These are phyloP conservation scores for Penicillium decumbens DNA, from an alignment of 2,329 filamentous ascomycete genomes.

Conservation along the genomic window DNA sequence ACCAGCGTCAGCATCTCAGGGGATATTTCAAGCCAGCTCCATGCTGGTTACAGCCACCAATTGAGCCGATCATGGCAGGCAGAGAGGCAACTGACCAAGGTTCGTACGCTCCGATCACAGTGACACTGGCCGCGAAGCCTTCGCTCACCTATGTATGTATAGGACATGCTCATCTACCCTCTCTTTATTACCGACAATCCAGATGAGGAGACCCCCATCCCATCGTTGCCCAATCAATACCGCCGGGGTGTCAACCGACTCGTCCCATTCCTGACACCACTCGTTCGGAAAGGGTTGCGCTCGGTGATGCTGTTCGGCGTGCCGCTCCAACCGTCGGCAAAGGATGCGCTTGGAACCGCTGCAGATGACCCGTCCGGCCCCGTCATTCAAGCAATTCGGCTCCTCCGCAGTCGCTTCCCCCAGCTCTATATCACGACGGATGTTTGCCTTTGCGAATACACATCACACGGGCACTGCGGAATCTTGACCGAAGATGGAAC, in stretches of 20 bases:
- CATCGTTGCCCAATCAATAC: constrained; percentile 84
- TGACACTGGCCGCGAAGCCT: background rate
- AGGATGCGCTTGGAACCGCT: constrained; percentile 85
- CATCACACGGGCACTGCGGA: constrained; percentile 93
- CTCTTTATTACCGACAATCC: constrained; percentile 93
- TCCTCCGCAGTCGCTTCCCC: constrained; percentile 80
- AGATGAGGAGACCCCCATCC: constrained; percentile 84
- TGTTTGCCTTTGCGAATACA: constrained; percentile 98
- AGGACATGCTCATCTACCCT: constrained; percentile 99
- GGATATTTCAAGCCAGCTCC: constrained; percentile 77
- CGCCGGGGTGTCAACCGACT: constrained; percentile 84
- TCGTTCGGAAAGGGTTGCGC: constrained; percentile 82
- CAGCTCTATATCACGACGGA: constrained; percentile 87
- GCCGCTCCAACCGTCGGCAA: constrained; percentile 71
- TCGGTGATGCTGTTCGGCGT: constrained; percentile 97
- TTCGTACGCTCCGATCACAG: constrained; percentile 34
- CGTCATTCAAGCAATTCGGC: constrained; percentile 79
- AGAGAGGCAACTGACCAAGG: constrained; percentile 80
- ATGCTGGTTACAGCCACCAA: constrained; percentile 77
- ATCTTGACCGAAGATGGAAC: constrained; percentile 89
- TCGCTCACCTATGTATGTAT: background rate
- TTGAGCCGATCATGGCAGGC: constrained; percentile 77
- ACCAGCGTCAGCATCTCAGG: constrained; percentile 51
- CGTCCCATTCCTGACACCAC: constrained; percentile 75
- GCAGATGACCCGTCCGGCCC: constrained; percentile 92